Base-by-base conservation (phyloP, 225 moss, liverwort and hornwort genomes). In the Bryum argenteum region DNA sequence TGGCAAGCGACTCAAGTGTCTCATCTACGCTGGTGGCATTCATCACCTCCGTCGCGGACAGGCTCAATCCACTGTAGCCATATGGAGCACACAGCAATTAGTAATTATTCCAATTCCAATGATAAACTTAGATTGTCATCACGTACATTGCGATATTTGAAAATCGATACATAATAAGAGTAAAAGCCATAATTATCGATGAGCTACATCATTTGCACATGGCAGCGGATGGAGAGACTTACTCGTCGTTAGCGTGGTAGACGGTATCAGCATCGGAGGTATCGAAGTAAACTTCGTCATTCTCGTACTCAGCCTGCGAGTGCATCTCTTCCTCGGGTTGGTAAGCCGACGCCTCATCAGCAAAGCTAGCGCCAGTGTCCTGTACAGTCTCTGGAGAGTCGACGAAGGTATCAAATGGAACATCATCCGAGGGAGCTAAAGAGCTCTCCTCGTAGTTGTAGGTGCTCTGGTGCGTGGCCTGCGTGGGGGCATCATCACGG, bases 261-360 rank as follows among this genome's bases (percentile, higher is more conserved):
- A 82, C 33, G 5, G 65, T 76, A 13, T 41, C 39, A 1, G 85
- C 85, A 63, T 22, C 12, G 12, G 81, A 57, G 22, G 81, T 85
- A 61, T 85, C 81, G 70, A 70, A 81, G 69, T 42, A 81, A 40
- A 78, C 76, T 62, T 85, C 62, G 42, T 76, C 81, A 28, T 76
- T 75, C 7, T 66, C 70, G 64, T 72, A 69, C 56, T 47, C 26
- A 8, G 54, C 18, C 1, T 50, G 54, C 14, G 72, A 10, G 42
- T 69, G 58, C 54, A 8, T 40, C 12, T 0, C 19, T 15, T 14
- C 19, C 8, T 50, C 15, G 8, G 53, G 19, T 3, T 16, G 45
- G 23, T 69, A 26, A 0, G 26, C 5, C 18, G 38, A 54, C 21
- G 56, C 16, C 53, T 72, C 63, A 23, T 61, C 65, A 0, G 72